Conservation (phyloP, 2,329 filamentous ascomycete species). For the Eutypa lata region DNA sequence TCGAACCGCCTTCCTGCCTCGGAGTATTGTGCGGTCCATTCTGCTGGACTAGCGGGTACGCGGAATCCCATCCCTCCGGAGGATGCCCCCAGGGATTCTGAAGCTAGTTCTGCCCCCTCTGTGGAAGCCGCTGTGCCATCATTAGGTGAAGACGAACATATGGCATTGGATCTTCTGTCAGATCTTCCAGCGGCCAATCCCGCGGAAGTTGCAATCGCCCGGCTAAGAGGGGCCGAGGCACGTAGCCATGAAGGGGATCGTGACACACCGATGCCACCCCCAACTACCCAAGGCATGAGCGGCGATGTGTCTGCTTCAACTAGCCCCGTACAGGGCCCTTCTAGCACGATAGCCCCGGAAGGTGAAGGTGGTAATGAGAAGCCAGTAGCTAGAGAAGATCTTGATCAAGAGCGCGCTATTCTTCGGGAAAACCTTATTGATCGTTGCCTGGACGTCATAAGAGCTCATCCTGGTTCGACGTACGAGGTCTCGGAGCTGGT, state of each 20-base stretch:
- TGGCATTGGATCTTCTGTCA: slow-evolving; percentile 23
- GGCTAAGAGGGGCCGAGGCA: slow-evolving; percentile 12
- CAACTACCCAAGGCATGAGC: slow-evolving; percentile 22
- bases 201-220: slow-evolving; percentile 22
- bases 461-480: slow-evolving; percentile 81
- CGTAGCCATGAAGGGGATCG: slow-evolving; percentile 12
- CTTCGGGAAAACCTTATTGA: slow-evolving; percentile 80
- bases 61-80: slow-evolving; percentile 65
- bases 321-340: slow-evolving; percentile 17
- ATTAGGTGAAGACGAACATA: slow-evolving; percentile 17
- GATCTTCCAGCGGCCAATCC: slow-evolving; percentile 19
- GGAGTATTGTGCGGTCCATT: slow-evolving; percentile 73
- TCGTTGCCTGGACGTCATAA: slow-evolving; percentile 84
- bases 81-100: slow-evolving; percentile 38
- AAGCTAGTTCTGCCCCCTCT: slow-evolving; percentile 31
- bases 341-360: slow-evolving; percentile 14
- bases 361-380: slow-evolving; percentile 17
- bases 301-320: slow-evolving; percentile 18
- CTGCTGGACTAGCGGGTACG: slow-evolving; percentile 52
- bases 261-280: slow-evolving; percentile 19
- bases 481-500: slow-evolving; percentile 91
- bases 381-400: slow-evolving; percentile 66
- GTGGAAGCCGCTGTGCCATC: slow-evolving; percentile 26
- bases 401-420: slow-evolving; percentile 71
- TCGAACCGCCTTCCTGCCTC: slow-evolving; percentile 57